Evolutionary conservation across 2,329 filamentous ascomycete genomes (phyloP).

Genomic region (Ramularia endophylla): DNA sequence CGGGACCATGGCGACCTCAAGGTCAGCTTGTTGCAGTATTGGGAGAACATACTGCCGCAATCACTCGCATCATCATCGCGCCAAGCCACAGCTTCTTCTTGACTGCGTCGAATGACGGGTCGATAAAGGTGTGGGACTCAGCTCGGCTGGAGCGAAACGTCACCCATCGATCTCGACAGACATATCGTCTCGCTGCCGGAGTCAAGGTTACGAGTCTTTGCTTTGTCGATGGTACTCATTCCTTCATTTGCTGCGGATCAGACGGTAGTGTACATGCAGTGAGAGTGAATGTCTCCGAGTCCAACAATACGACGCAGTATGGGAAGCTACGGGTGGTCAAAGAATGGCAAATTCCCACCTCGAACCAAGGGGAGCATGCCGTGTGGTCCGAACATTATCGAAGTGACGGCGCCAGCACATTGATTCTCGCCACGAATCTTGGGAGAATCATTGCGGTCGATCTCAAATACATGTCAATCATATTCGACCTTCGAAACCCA

Average conservation of each 20-base stretch:
- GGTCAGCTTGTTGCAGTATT: conserved; percentile 83
- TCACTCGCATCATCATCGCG: conserved; percentile 75
- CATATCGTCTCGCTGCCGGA: conserved; percentile 67
- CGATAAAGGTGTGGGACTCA: conserved; percentile 90
- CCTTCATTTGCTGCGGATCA: conserved; percentile 82
- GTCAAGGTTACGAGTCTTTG: conserved; percentile 73
- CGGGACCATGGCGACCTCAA: conserved; percentile 73
- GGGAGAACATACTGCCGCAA: conserved; percentile 74
- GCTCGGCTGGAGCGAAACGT: conserved; percentile 85
- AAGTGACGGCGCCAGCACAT: conserved; percentile 70
- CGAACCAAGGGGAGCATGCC: conserved; percentile 59
- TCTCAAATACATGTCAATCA: conserved; percentile 73
- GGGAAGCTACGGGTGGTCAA: conserved; percentile 70
- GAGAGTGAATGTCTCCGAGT: conserved; percentile 63
- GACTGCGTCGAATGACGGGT: conserved; percentile 86
- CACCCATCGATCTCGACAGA: conserved; percentile 78
- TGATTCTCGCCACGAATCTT: conserved; percentile 79
- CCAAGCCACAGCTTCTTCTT: conserved; percentile 94
- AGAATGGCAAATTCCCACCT: conserved; percentile 65
- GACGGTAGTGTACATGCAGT: conserved; percentile 90
- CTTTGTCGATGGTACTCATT: conserved; percentile 91
- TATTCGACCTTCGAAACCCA: conserved; percentile 79
- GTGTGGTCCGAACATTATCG: conserved; percentile 93
- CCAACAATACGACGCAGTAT: conserved; percentile 60
- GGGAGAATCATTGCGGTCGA: conserved; percentile 81